Evolutionary conservation across 2,329 filamentous ascomycete genomes (phyloP).

Genomic region (Colletotrichum godetiae): DNA sequence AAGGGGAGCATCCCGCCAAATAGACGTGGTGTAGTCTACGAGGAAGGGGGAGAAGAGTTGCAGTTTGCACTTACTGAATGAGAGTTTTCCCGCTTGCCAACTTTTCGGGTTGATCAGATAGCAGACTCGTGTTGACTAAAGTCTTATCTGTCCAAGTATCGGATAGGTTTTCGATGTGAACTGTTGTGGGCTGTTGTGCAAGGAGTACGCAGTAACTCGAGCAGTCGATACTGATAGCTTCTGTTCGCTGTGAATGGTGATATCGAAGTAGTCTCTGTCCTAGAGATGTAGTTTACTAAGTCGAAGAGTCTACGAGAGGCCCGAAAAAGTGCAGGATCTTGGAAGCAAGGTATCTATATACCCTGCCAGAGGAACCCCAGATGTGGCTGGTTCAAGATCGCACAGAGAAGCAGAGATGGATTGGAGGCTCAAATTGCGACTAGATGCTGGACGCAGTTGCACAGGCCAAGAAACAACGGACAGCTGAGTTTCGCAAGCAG

Average conservation of each 20-base stretch:
- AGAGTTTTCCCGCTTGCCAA: background rate
- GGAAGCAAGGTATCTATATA: conserved; percentile 52
- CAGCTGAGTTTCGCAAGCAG: conserved; percentile 19
- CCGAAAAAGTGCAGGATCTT: conserved; percentile 44
- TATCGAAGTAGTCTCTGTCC: background rate
- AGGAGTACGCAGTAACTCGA: background rate
- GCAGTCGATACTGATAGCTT: background rate
- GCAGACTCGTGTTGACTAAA: background rate
- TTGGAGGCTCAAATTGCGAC: conserved; percentile 36
- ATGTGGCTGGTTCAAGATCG: conserved; percentile 44
- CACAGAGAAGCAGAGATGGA: conserved; percentile 43
- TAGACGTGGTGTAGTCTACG: background rate
- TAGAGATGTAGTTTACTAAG: conserved; percentile 6
- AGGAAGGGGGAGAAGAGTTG: background rate
- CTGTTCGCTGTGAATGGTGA: background rate
- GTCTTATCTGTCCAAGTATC: background rate
- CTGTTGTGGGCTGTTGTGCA: background rate
- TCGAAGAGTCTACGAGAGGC: conserved; percentile 30
- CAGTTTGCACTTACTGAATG: background rate
- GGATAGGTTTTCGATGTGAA: background rate
- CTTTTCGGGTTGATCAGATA: background rate
- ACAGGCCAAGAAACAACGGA: conserved; percentile 34
- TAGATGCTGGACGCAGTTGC: conserved; percentile 28
- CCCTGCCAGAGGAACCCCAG: conserved; percentile 38
- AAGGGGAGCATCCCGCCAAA: background rate